These are phyloP conservation scores for Hypoxylon fuscum DNA, from an alignment of 495 filamentous ascomycete genomes.

Conservation along the genomic window DNA sequence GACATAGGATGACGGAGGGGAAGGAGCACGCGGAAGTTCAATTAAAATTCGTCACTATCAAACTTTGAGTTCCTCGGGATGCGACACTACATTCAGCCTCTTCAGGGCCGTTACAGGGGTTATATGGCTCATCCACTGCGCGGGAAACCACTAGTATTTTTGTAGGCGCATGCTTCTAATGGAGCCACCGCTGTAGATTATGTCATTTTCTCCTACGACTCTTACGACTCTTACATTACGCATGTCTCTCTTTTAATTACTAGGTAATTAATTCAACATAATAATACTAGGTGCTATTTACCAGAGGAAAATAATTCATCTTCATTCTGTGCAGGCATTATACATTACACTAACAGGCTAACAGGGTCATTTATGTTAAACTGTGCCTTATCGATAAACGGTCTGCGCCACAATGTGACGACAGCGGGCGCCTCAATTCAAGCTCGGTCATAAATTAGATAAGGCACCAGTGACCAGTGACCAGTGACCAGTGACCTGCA, in stretches of 20 bases:
- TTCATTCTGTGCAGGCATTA: too few relatives aligned
- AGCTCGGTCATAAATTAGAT: constrained; percentile 21
- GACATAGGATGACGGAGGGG: not conserved
- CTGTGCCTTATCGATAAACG: not conserved
- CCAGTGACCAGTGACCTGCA: constrained; percentile 4
- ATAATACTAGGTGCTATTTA: too few relatives aligned
- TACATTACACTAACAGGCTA: too few relatives aligned
- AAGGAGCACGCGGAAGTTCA: too few relatives aligned
- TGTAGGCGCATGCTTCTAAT: not conserved
- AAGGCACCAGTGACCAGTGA: constrained; percentile 17
- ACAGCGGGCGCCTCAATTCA: constrained; percentile 14
- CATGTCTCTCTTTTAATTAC: too few relatives aligned
- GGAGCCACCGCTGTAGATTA: too few relatives aligned
- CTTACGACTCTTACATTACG: too few relatives aligned
- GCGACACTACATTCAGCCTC: constrained; percentile 13
- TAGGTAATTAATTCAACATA: too few relatives aligned
- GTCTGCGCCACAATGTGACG: constrained; percentile 38
- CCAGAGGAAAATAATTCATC: too few relatives aligned
- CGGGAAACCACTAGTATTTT: not conserved
- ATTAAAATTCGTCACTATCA: constrained; percentile 19
- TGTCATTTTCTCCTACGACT: too few relatives aligned
- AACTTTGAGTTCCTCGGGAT: constrained; percentile 1
- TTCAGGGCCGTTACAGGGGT: not conserved
- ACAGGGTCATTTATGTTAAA: too few relatives aligned
- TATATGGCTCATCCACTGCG: not conserved